These are phyloP conservation scores for Heliamphora pulchella DNA, from an alignment of 179 eudicot genomes.

Conservation along the genomic window DNA sequence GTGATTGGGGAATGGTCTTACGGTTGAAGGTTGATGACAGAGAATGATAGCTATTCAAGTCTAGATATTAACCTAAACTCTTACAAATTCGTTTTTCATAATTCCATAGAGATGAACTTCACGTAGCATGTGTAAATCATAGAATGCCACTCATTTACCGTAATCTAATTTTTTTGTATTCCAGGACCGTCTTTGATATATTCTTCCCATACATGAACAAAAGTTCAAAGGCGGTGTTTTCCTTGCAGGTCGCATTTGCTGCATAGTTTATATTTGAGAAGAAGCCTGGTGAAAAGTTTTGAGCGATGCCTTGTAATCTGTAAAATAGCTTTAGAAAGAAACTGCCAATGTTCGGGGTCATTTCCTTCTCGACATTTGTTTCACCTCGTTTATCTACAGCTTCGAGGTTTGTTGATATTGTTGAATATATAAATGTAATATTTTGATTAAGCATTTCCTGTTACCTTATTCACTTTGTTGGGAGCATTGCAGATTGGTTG, in stretches of 20 bases:
- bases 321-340: slow-evolving; percentile 9
- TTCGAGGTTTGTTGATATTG: slow-evolving; percentile 20
- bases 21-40: too few relatives aligned
- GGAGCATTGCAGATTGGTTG: slow-evolving; percentile 24
- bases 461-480: not conserved
- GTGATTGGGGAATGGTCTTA: too few relatives aligned
- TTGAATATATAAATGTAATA: not conserved
- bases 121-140: not conserved
- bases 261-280: slow-evolving; percentile 5
- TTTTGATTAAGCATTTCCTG: not conserved
- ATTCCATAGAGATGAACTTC: too few relatives aligned
- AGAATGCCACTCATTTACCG: not conserved
- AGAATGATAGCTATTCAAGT: too few relatives aligned
- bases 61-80: too few relatives aligned
- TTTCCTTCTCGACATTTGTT: slow-evolving; percentile 13
- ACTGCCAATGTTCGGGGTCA: slow-evolving; percentile 10
- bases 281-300: slow-evolving; percentile 6
- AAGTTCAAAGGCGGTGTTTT: slow-evolving; percentile 11
- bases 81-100: not conserved
- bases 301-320: not conserved
- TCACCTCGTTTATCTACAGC: slow-evolving; percentile 14
- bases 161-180: not conserved
- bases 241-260: not conserved
- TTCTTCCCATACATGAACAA: slow-evolving; percentile 1
- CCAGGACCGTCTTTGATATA: not conserved